Conservation (phyloP, 176 grass and related monocot species). For the Carex scoparia region DNA sequence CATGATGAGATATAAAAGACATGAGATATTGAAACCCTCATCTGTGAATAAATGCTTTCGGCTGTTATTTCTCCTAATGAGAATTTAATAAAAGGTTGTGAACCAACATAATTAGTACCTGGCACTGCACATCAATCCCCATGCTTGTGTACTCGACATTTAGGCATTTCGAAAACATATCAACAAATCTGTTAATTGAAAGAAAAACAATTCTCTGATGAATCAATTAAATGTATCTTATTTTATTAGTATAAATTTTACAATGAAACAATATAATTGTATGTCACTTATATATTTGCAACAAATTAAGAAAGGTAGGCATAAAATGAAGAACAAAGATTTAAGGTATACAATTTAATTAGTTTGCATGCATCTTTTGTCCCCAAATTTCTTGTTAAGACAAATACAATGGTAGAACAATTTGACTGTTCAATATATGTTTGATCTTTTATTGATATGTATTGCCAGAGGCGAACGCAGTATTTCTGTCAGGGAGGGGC, state of each 20-base stretch:
- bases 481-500: too few relatives aligned
- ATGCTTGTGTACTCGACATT: conserved; percentile 53
- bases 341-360: background rate
- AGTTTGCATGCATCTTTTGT: background rate
- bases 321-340: background rate
- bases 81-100: background rate
- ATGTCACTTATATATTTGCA: background rate
- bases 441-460: too few relatives aligned
- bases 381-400: background rate
- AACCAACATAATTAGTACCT: conserved; percentile 34
- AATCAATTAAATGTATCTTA: background rate
- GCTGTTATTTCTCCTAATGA: background rate
- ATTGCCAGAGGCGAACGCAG: too few relatives aligned
- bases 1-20: too few relatives aligned
- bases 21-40: too few relatives aligned
- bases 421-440: too few relatives aligned
- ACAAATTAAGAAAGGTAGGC: background rate
- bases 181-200: conserved; percentile 46
- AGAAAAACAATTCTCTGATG: background rate
- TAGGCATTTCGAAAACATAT: conserved; percentile 66
- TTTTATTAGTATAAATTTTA: background rate
- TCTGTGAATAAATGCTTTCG: too few relatives aligned
- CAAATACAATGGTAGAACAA: background rate
- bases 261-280: background rate
- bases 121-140: conserved; percentile 75